Evolutionary conservation across 202 grass and related monocot species (phyloP).

Genomic region (Setaria italica): DNA sequence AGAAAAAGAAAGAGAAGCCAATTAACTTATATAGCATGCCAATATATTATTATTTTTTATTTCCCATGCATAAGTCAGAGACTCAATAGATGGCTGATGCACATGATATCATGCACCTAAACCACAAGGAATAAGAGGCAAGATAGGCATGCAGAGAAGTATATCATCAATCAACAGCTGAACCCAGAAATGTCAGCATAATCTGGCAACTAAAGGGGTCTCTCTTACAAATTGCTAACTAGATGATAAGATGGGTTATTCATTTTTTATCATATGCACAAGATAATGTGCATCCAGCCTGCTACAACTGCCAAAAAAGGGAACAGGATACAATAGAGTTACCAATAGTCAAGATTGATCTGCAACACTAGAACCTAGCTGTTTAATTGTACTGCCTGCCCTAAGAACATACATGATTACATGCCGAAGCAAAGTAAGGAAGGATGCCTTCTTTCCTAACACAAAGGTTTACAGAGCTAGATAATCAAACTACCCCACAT

Average conservation of each 20-base stretch:
- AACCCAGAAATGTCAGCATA: constrained; percentile 32
- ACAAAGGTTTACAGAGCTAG: constrained; percentile 50
- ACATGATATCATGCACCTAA: not conserved
- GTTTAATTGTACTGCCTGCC: constrained; percentile 54
- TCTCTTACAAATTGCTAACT: constrained; percentile 8
- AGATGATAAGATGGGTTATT: constrained; percentile 30
- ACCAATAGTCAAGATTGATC: constrained; percentile 42
- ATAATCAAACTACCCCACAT: constrained; percentile 67
- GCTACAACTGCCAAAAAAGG: constrained; percentile 43
- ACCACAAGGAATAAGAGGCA: constrained; percentile 27
- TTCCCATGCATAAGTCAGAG: not conserved
- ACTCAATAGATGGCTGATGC: constrained; percentile 19
- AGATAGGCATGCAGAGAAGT: not conserved
- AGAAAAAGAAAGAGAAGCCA: constrained; percentile 13
- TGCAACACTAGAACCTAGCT: constrained; percentile 59
- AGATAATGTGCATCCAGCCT: constrained; percentile 39
- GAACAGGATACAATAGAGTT: constrained; percentile 52
- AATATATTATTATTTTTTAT: constrained; percentile 25
- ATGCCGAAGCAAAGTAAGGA: constrained; percentile 40
- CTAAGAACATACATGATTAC: constrained; percentile 64
- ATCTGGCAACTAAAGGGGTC: constrained; percentile 10
- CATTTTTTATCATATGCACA: constrained; percentile 45
- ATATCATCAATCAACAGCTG: constrained; percentile 34
- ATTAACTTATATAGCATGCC: constrained; percentile 8
- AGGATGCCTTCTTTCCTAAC: constrained; percentile 28